Evolutionary conservation across 345 rosid species (phyloP).

Genomic region (Moricandia arvensis): DNA sequence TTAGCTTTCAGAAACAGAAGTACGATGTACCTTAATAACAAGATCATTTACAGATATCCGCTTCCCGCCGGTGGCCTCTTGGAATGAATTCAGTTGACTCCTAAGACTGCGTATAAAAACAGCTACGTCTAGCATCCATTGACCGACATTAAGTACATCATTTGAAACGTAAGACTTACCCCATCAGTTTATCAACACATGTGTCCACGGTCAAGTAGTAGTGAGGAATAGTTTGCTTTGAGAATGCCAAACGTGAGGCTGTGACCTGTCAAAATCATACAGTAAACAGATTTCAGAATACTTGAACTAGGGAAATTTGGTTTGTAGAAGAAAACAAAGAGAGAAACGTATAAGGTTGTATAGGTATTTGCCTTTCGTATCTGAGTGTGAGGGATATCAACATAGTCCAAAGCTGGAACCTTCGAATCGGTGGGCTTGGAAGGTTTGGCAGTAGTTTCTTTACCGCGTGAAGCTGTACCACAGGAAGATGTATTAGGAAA

Average conservation of each 20-base stretch:
- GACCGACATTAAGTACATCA: background rate
- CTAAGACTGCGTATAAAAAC: conserved; percentile 58
- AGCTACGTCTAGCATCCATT: background rate
- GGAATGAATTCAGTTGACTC: conserved; percentile 70
- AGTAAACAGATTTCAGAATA: conserved; percentile 21
- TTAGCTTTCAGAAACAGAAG: conserved; percentile 11
- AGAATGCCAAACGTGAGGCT: conserved; percentile 82
- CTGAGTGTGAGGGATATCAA: conserved; percentile 87
- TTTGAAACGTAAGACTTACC: conserved; percentile 45
- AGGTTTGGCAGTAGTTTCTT: conserved; percentile 59
- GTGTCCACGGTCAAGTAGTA: conserved; percentile 91
- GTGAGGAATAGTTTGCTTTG: conserved; percentile 97
- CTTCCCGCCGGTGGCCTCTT: conserved; percentile 91
- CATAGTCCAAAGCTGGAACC: conserved; percentile 66
- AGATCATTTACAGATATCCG: conserved; percentile 92
- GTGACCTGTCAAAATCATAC: conserved; percentile 61
- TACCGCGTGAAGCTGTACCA: conserved; percentile 65
- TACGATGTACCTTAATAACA: conserved; percentile 77
- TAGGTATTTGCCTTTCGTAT: conserved; percentile 70
- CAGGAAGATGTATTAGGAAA: conserved; percentile 17
- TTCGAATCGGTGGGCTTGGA: conserved; percentile 47
- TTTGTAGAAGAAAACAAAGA: background rate
- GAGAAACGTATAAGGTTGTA: background rate
- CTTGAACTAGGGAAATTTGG: background rate
- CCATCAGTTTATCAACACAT: conserved; percentile 88